Percentiles rank a stretch among this genome's conserved stretches.
Evolutionary conservation across 2,329 filamentous ascomycete genomes (phyloP).

Genomic region (Aspergillus cejpii): DNA sequence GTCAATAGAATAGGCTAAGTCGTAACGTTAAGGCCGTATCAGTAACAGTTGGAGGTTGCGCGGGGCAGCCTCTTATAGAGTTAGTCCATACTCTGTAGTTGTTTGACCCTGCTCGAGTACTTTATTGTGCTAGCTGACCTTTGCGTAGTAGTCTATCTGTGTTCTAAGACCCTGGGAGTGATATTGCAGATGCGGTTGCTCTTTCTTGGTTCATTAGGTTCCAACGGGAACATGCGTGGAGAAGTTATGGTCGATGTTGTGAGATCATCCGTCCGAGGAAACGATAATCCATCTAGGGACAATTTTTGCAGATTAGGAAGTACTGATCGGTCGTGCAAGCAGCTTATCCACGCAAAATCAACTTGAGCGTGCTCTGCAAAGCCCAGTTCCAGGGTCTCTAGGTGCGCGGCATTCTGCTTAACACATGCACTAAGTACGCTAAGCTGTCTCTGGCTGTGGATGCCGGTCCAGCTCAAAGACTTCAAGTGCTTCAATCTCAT

Average conservation of each 20-base stretch:
- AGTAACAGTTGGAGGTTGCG: too few species aligned
- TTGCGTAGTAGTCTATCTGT: not conserved
- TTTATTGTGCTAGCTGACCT: too few species aligned
- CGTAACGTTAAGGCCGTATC: too few species aligned
- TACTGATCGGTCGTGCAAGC: not conserved
- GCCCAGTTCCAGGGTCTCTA: not conserved
- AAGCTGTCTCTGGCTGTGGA: not conserved
- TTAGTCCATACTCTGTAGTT: too few species aligned
- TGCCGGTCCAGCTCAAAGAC: not conserved
- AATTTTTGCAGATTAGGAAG: not conserved
- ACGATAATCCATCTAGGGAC: not conserved
- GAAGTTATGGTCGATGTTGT: too few species aligned
- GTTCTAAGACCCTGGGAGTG: not conserved
- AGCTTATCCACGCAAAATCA: not conserved
- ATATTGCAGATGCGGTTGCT: not conserved
- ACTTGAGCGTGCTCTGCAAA: not conserved
- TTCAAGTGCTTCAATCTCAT: not conserved
- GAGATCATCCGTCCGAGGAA: not conserved
- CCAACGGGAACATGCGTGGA: too few species aligned
- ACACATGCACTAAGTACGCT: not conserved
- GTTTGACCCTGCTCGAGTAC: too few species aligned
- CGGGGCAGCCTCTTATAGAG: too few species aligned
- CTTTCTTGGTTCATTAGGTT: too few species aligned
- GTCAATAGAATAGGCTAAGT: not conserved
- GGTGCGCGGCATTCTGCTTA: not conserved